These are phyloP conservation scores for Yarrowia deformans DNA, from an alignment of 805 yeast species.

Conservation along the genomic window DNA sequence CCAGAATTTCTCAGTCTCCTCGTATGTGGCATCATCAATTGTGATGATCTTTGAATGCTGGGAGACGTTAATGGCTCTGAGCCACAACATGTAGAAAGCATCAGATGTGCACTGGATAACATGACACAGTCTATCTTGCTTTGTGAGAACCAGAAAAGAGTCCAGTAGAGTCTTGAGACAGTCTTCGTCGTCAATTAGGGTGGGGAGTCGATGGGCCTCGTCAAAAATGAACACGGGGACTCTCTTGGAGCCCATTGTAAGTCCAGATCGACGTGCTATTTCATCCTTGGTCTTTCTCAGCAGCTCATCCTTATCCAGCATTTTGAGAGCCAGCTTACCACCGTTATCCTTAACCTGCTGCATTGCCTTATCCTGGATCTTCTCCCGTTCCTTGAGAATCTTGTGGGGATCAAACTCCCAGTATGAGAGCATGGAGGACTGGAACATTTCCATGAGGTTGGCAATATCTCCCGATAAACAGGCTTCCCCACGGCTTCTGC, in stretches of 20 bases:
- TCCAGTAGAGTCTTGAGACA: slow-evolving; percentile 41
- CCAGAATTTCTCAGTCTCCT: slow-evolving; percentile 40
- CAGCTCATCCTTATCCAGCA: slow-evolving; percentile 29
- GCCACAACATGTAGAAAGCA: slow-evolving; percentile 43
- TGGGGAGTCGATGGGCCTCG: slow-evolving; percentile 43
- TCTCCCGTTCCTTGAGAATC: slow-evolving; percentile 35
- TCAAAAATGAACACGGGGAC: slow-evolving; percentile 43
- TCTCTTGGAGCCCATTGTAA: slow-evolving; percentile 31
- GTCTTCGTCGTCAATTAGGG: slow-evolving; percentile 30
- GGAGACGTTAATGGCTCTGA: slow-evolving; percentile 32
- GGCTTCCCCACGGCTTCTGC: slow-evolving; percentile 6
- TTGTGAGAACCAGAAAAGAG: slow-evolving; percentile 43
- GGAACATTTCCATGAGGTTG: slow-evolving; percentile 40
- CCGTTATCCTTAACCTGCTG: slow-evolving; percentile 22
- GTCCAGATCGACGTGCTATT: slow-evolving; percentile 28
- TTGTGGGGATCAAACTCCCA: slow-evolving; percentile 43
- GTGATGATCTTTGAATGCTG: slow-evolving; percentile 43
- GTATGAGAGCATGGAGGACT: slow-evolving; percentile 42
- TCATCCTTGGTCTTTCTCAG: slow-evolving; percentile 34
- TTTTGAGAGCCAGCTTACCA: slow-evolving; percentile 21
- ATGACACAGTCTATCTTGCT: slow-evolving; percentile 43
- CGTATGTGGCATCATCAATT: slow-evolving; percentile 42
- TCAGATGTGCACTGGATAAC: slow-evolving; percentile 44
- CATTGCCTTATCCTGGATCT: slow-evolving; percentile 35
- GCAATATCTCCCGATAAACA: slow-evolving; percentile 41